Base-by-base conservation (phyloP, 2,329 filamentous ascomycete species). In the Phoma herbarum region DNA sequence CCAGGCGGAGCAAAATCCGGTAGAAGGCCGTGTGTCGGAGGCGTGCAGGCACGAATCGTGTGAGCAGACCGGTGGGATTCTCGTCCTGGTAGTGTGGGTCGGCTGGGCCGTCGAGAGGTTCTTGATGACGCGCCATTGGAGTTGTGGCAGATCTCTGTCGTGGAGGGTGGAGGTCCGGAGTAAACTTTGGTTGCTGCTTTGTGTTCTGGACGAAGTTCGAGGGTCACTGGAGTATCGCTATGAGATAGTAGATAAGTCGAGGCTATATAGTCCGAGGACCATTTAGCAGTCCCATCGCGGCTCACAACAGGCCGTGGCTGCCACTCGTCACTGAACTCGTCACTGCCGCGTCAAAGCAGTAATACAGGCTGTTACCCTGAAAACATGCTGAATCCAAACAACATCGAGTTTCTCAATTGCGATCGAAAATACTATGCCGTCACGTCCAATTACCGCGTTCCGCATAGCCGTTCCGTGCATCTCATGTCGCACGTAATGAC, bases 1-100 rank as follows among this genome's bases (percentile, higher is more conserved):
- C 69, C n/a, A 77, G 43, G 49, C 75, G 74, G 20, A 80, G 72
- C 44, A 79, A 59, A 56, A 57, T 64, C 26, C 64, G 64, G 62
- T 73, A 75, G 53, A 70, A 55, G 6, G 60, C 26, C 1, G 52
- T 57, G 28, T 65, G 48, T 48, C 68, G 71, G 42, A 74, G 57
- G 14, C 54, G 65, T 4, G 64, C 60, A 22, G 72, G 72, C 0
- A 75, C 66, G 41, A 67, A 74, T n/a, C 71, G 71, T 8, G 71
- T 75, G 23, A 75, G 63, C 0, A 75, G 62, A 25, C 70, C 71
- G 4, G 71, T 74, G 12, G 66, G 64, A 29, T 69, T 62, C 37
- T 64, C 56, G 23, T 66, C 64, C 33, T 63, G 42, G 29, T 33
- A 39, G 4, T 47, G 42, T 14, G 43, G 52, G 12, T 61, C 39